Conservation (phyloP, 345 rosid species). For the Firmiana major region DNA sequence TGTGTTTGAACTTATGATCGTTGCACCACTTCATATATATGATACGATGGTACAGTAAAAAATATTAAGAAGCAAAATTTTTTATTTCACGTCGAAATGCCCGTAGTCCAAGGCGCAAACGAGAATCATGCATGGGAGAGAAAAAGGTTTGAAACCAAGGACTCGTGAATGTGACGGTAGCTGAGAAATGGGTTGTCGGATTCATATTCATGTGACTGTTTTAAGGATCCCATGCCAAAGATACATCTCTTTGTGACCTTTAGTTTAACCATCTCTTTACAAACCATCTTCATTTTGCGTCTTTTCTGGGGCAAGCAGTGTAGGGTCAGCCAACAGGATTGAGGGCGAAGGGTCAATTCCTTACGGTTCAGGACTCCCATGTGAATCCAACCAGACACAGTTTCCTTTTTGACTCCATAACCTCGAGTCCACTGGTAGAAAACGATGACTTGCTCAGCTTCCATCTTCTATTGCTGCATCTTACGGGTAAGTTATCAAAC, state of each 20-base stretch:
- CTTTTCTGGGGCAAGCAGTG: background rate
- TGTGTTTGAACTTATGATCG: no score
- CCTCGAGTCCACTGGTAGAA: background rate
- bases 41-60: no score
- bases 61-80: no score
- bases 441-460: background rate
- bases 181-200: slow-evolving; percentile 9
- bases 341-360: slow-evolving; percentile 1
- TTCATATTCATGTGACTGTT: slow-evolving; percentile 39
- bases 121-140: slow-evolving; percentile 1
- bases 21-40: no score
- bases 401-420: slow-evolving; percentile 19
- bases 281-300: slow-evolving; percentile 2
- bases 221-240: slow-evolving; percentile 30
- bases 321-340: background rate
- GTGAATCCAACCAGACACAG: slow-evolving; percentile 27
- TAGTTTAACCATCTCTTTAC: background rate
- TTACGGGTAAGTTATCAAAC: slow-evolving; percentile 14
- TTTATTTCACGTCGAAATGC: no score
- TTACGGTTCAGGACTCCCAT: slow-evolving; percentile 23
- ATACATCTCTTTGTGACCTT: background rate
- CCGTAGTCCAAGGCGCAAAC: slow-evolving; percentile 39
- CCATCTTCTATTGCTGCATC: slow-evolving; percentile 20
- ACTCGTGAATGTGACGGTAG: slow-evolving; percentile 66
- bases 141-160: slow-evolving; percentile 32